Percentiles rank a stretch among this genome's conserved stretches.
Conservation (phyloP, 495 filamentous ascomycete genomes). For the Annulohypoxylon bovei region DNA sequence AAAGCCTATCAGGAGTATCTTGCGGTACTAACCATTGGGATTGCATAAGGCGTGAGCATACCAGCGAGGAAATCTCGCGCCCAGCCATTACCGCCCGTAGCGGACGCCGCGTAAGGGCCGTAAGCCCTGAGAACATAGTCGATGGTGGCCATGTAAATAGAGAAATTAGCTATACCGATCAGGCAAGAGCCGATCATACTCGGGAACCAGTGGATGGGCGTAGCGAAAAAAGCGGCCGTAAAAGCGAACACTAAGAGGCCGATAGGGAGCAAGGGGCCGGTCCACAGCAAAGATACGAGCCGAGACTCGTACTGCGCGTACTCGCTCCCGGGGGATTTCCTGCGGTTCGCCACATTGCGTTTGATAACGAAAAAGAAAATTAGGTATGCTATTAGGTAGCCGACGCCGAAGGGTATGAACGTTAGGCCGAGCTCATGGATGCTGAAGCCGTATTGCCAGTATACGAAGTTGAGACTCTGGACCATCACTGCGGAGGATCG, state of each 20-base stretch:
- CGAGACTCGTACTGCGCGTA: slow-evolving; percentile 69
- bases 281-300: slow-evolving; percentile 67
- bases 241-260: slow-evolving; percentile 71
- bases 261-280: slow-evolving; percentile 66
- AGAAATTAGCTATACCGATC: slow-evolving; percentile 74
- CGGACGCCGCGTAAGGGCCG: slow-evolving; percentile 76
- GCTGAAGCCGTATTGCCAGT: slow-evolving; percentile 67
- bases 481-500: slow-evolving; percentile 60
- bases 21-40: slow-evolving; percentile 56
- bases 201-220: slow-evolving; percentile 72
- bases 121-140: slow-evolving; percentile 80
- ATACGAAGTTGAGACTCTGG: slow-evolving; percentile 68
- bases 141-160: slow-evolving; percentile 79
- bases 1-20: too few relatives aligned
- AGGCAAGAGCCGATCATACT: slow-evolving; percentile 70
- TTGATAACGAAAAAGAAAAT: slow-evolving; percentile 63
- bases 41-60: slow-evolving; percentile 69
- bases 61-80: slow-evolving; percentile 77
- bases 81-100: slow-evolving; percentile 78
- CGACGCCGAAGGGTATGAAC: slow-evolving; percentile 67
- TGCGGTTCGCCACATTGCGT: slow-evolving; percentile 60
- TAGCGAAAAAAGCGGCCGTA: slow-evolving; percentile 68
- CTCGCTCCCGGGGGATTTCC: slow-evolving; percentile 62
- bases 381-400: slow-evolving; percentile 68
- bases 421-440: slow-evolving; percentile 61